Evolutionary conservation across 148 eudicot species (phyloP).

Genomic region (Rhododendron henanense): DNA sequence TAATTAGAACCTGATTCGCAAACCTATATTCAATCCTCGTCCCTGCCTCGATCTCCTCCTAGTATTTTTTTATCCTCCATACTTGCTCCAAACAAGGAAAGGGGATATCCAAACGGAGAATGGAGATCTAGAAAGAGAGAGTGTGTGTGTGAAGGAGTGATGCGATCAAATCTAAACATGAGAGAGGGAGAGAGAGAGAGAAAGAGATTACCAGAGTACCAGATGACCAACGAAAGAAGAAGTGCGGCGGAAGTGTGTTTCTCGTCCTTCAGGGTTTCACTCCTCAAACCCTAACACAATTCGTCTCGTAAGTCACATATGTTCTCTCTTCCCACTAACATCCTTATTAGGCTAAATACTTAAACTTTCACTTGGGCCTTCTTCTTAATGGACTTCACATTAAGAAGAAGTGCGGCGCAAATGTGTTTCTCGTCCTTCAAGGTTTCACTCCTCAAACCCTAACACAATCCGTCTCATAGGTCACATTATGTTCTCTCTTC

Average conservation of each 20-base stretch:
- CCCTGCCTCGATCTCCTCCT: background rate
- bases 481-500: too few species aligned
- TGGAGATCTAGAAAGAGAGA: background rate
- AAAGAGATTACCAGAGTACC: background rate
- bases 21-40: background rate
- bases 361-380: too few species aligned
- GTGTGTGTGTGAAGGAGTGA: background rate
- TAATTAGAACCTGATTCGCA: background rate
- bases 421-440: too few species aligned
- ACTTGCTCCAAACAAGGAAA: background rate
- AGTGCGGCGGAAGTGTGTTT: background rate
- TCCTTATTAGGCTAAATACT: too few species aligned
- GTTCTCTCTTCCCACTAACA: background rate
- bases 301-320: background rate
- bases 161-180: too few species aligned
- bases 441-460: too few species aligned
- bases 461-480: too few species aligned
- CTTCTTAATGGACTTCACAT: too few species aligned
- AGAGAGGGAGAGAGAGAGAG: background rate
- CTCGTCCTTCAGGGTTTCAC: background rate
- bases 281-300: background rate
- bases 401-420: too few species aligned
- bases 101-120: background rate
- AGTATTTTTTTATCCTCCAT: background rate
- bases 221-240: background rate